Base-by-base conservation (phyloP, 768 basidiomycete genomes). In the Candolleomyces efflorescens region DNA sequence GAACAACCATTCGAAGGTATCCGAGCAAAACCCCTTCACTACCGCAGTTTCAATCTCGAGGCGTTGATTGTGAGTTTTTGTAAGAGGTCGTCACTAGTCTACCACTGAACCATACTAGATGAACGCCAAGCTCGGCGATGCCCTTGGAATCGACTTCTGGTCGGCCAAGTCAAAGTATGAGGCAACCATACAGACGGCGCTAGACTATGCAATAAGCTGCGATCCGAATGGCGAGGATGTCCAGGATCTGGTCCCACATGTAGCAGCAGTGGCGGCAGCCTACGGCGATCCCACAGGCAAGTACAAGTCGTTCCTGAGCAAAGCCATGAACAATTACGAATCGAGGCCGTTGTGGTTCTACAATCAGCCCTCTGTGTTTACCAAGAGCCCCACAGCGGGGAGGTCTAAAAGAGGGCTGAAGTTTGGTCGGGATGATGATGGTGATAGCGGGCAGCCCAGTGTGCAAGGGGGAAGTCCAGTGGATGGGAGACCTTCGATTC, bases 1-100 rank as follows among this genome's bases (percentile, higher is more conserved):
- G 83, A 84, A 63, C 80, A 84, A 65, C 83, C 83, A 6, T 78
- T 83, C 49, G 84, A 84, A 65, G 75, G 81, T 3, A 71, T 78
- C 17, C 77, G 83, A 17, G 80, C 82, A 5, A 71, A 79, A 12
- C 82, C 84, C 5, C 80, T 65, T 62, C 83, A 84, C 63, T 85
- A 85, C 63, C 76, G 83, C 6, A 76, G 73, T 50, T 85, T 83
- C 72, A 84, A 84, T 61, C 66, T 84, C 9, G 82, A 83, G 58
- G 84, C 82, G 0, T 68, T 84, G 70, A 79, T 82, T 59, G 81
- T 80, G 59, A 75, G 80, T 66, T 20, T 10, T 53, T 48, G 23
- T 18, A 5, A 39, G 23, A 27, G 65, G 12, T 50, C 46, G 5
- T 38, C 52, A 55, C 41, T 3, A 3, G 38, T 15, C 23, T 20